These are phyloP conservation scores for Ettlia oleoabundans DNA, from an alignment of 139 green algal species.

Conservation along the genomic window DNA sequence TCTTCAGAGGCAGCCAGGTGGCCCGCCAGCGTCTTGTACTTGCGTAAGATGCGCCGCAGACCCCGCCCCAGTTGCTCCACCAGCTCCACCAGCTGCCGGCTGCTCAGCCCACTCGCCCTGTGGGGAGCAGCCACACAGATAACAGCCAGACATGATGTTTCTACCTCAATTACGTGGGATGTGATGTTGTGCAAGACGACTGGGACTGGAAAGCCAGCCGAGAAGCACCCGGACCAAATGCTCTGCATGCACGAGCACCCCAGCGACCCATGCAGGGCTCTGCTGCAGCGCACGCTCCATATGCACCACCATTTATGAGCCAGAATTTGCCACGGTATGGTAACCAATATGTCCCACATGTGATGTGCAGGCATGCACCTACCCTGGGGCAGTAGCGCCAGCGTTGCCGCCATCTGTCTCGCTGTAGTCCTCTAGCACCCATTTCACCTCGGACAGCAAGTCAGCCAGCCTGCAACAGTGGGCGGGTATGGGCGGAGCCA, in stretches of 20 bases:
- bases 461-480: conserved; percentile 10
- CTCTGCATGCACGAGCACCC: too few relatives aligned
- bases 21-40: conserved; percentile 12
- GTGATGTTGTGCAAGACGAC: too few relatives aligned
- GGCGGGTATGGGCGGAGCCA: neutral
- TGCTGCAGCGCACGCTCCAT: neutral
- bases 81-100: conserved; percentile 14
- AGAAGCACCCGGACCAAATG: too few relatives aligned
- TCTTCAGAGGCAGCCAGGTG: conserved; percentile 6
- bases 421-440: conserved; percentile 37
- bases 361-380: too few relatives aligned
- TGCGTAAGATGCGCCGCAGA: conserved; percentile 24
- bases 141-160: too few relatives aligned
- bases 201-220: too few relatives aligned
- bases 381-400: neutral
- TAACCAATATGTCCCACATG: neutral
- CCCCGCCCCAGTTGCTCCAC: conserved; percentile 26
- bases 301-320: too few relatives aligned
- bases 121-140: too few relatives aligned
- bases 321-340: too few relatives aligned
- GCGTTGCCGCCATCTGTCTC: neutral
- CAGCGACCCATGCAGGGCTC: too few relatives aligned
- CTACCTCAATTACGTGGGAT: too few relatives aligned
- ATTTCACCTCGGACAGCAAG: conserved; percentile 26
- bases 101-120: neutral